A percentile compares a stretch with the other conserved stretches of the same genome.
Conservation (phyloP, 257 asterid species). For the Salvia rosmarinus region DNA sequence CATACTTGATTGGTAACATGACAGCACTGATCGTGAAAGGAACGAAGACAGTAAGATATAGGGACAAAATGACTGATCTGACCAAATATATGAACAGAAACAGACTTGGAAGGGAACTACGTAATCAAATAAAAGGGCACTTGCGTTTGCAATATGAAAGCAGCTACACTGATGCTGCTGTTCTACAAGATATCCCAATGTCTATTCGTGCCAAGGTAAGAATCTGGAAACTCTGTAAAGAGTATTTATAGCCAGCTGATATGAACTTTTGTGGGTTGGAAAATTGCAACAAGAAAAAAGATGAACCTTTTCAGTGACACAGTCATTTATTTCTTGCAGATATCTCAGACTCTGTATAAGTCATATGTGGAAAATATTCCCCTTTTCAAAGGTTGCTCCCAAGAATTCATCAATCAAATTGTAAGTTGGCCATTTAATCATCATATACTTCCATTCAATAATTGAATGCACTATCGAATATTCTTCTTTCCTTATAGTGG, state of each 20-base stretch:
- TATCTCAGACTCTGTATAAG: constrained; percentile 72
- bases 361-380: constrained; percentile 63
- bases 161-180: constrained; percentile 72
- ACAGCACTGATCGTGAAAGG: constrained; percentile 96
- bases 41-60: constrained; percentile 81
- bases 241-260: neutral
- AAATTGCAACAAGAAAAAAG: neutral
- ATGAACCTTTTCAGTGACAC: constrained; percentile 20
- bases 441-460: neutral
- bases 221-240: neutral
- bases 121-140: constrained; percentile 89
- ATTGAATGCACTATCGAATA: neutral
- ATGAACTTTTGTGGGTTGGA: neutral
- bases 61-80: constrained; percentile 87
- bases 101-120: constrained; percentile 67
- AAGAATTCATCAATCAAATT: constrained; percentile 82
- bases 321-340: constrained; percentile 52
- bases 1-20: constrained; percentile 97
- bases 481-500: neutral
- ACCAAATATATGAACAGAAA: constrained; percentile 82
- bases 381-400: constrained; percentile 79
- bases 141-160: constrained; percentile 89
- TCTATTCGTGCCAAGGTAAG: constrained; percentile 88
- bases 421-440: constrained; percentile 52
- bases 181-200: constrained; percentile 85